phyloP scores from a whole-genome alignment of 2,329 filamentous ascomycete genomes.

The Colletotrichum sp. region DNA sequence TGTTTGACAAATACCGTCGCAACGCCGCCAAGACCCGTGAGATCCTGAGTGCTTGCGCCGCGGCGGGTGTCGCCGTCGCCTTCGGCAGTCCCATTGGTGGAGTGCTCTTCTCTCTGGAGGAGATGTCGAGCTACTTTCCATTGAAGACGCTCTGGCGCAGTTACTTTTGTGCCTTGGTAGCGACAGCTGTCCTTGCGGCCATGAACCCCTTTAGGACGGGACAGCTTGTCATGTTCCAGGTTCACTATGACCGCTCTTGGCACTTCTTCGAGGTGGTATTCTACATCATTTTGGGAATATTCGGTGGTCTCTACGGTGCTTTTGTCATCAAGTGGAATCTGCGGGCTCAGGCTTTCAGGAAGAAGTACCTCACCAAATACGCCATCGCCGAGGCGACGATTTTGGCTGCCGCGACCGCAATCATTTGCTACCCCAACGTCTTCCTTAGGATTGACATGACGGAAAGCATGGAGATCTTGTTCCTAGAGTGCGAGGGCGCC shows the following conservation, averaged over 20 bases:
- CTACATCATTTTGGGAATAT: conserved; percentile 87
- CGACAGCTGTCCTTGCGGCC: conserved; percentile 87
- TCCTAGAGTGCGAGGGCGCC: conserved; percentile 87
- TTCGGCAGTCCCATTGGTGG: conserved; percentile 98
- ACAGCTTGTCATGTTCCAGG: conserved; percentile 99
- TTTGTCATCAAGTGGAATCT: conserved; percentile 99
- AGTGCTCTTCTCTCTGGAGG: conserved; percentile 94
- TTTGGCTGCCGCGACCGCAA: conserved; percentile 80
- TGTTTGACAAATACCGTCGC: conserved; percentile 90
- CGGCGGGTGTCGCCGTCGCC: conserved; percentile 92
- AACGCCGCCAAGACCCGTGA: conserved; percentile 96
- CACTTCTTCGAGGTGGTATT: conserved; percentile 97
- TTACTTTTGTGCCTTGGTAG: conserved; percentile 96
- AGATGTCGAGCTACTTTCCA: conserved; percentile 97
- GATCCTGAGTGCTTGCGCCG: conserved; percentile 92
- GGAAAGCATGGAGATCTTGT: conserved; percentile 98
- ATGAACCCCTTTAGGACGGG: conserved; percentile 99
- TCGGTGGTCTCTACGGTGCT: conserved; percentile 93
- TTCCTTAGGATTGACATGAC: conserved; percentile 98
- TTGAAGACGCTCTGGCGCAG: conserved; percentile 98
- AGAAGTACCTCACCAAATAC: conserved; percentile 86
- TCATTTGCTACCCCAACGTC: conserved; percentile 96
- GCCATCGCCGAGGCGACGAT: conserved; percentile 86
- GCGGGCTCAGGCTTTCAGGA: conserved; percentile 87
- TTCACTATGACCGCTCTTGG: conserved; percentile 94